phyloP scores from a whole-genome alignment of 1,284 basidiomycete genomes.

The Pseudozyma pruni region DNA sequence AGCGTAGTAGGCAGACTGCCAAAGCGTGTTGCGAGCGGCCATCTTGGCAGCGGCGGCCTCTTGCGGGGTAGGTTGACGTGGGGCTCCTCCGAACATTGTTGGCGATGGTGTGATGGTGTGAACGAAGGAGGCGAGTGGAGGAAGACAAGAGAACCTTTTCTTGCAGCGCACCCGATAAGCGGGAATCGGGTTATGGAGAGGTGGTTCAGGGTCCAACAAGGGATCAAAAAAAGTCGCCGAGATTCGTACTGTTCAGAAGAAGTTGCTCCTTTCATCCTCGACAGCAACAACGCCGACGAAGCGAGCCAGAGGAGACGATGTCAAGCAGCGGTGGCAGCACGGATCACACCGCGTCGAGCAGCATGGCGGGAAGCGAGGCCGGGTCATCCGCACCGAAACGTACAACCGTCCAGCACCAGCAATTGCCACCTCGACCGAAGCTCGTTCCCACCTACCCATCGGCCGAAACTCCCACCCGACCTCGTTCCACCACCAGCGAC shows the following conservation, averaged over 20 bases:
- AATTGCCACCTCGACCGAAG: constrained; percentile 36
- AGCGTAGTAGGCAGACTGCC: constrained; percentile 28
- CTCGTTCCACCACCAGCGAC: background rate
- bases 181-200: background rate
- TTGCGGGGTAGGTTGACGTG: constrained; percentile 26
- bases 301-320: constrained; percentile 3
- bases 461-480: constrained; percentile 1
- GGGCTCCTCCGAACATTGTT: constrained; percentile 49
- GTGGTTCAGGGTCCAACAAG: background rate
- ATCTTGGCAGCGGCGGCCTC: constrained; percentile 37
- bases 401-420: constrained; percentile 31
- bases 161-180: background rate
- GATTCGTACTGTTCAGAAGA: no score
- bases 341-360: background rate
- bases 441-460: constrained; percentile 30
- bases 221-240: constrained; percentile 13
- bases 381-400: constrained; percentile 5
- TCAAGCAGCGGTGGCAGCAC: constrained; percentile 20
- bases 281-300: background rate
- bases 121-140: background rate
- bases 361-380: no score
- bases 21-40: constrained; percentile 32
- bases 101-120: background rate
- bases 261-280: background rate
- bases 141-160: constrained; percentile 10